Percentiles rank a stretch among this genome's conserved stretches.
Evolutionary conservation across 192 early-diverging fungal species (phyloP).

Genomic region (Coemansia sp.): DNA sequence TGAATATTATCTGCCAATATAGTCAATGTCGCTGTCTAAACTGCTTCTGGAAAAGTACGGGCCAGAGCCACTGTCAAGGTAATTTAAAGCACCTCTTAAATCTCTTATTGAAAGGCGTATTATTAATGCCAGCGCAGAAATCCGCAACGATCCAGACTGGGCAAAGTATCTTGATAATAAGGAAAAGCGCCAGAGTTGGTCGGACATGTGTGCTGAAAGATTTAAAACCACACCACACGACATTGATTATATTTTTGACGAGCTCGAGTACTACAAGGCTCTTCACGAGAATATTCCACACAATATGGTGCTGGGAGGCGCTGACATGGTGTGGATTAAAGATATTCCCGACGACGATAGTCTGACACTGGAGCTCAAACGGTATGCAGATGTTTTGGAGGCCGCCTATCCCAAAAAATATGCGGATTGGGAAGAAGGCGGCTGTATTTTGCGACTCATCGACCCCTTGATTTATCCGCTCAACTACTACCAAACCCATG

Average conservation of each 20-base stretch:
- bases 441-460: background rate
- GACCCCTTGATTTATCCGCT: background rate
- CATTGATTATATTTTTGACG: background rate
- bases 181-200: background rate
- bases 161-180: background rate
- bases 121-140: background rate
- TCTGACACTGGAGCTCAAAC: conserved; percentile 5
- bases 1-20: too few species aligned
- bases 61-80: background rate
- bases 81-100: background rate
- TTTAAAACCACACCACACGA: background rate
- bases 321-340: conserved; percentile 10
- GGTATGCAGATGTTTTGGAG: background rate
- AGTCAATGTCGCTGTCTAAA: background rate
- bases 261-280: conserved; percentile 1
- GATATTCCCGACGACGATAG: background rate
- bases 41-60: background rate
- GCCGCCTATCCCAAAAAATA: background rate
- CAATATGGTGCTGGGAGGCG: background rate
- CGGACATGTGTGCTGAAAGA: background rate
- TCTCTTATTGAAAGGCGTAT: background rate
- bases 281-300: background rate
- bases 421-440: background rate
- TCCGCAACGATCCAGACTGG: conserved; percentile 1
- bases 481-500: conserved; percentile 2